Conservation (phyloP, 495 filamentous ascomycete species). For the Podospora conica region DNA sequence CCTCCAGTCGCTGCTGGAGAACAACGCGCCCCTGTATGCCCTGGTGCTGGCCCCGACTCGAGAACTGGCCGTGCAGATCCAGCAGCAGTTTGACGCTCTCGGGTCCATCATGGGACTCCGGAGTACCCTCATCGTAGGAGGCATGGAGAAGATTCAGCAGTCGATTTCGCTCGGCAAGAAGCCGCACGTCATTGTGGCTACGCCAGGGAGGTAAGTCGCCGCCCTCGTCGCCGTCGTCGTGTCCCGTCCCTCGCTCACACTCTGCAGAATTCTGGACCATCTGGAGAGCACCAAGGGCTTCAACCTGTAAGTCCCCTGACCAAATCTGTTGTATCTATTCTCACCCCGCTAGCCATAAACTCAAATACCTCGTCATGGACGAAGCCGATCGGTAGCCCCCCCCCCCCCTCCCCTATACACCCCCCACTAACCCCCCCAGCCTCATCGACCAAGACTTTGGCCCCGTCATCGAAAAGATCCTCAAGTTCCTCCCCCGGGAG, state of each 20-base stretch:
- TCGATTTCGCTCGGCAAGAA: conserved; percentile 83
- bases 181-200: conserved; percentile 83
- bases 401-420: background rate
- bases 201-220: conserved; percentile 52
- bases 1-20: conserved; percentile 78
- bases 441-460: conserved; percentile 94
- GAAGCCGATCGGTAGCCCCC: conserved; percentile 64
- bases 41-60: conserved; percentile 86
- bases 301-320: conserved; percentile 47
- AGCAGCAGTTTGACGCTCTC: conserved; percentile 73
- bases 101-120: conserved; percentile 76
- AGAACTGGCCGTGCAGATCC: conserved; percentile 87
- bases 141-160: conserved; percentile 92
- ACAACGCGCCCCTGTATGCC: conserved; percentile 68
- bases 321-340: background rate
- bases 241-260: background rate
- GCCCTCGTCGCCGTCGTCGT: background rate
- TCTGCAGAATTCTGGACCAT: conserved; percentile 73
- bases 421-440: conserved; percentile 23
- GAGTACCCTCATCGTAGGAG: conserved; percentile 76
- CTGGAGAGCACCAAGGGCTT: conserved; percentile 97
- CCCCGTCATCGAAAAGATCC: conserved; percentile 82
- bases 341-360: conserved; percentile 24
- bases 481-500: conserved; percentile 81
- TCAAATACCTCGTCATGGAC: conserved; percentile 90